Conservation (phyloP, 768 basidiomycete species). For the Trametes meyenii region DNA sequence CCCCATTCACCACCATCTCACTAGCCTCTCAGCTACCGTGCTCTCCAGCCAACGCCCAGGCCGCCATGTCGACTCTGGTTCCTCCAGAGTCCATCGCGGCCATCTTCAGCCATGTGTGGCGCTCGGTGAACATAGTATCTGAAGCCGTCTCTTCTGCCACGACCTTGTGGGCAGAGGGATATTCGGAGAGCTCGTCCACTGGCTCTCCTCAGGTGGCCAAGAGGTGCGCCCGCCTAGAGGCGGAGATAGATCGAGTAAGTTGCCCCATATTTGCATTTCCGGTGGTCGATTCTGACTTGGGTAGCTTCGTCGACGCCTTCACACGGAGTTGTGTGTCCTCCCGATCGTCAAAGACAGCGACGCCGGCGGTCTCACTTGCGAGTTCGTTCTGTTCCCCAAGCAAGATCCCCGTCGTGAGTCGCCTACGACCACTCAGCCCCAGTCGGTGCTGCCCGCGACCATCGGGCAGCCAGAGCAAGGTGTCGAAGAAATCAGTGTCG, state of each 20-base stretch:
- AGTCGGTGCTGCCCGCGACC: not conserved
- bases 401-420: not conserved
- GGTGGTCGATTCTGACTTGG: not conserved
- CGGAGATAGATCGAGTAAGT: not conserved
- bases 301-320: slow-evolving; percentile 6
- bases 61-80: slow-evolving; percentile 1
- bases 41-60: no score
- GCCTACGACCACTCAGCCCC: not conserved
- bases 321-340: not conserved
- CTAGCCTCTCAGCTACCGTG: no score
- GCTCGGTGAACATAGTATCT: slow-evolving; percentile 5
- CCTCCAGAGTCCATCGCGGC: not conserved
- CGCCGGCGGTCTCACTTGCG: slow-evolving; percentile 5
- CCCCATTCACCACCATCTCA: no score
- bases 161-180: not conserved
- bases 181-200: not conserved
- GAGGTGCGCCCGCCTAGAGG: slow-evolving; percentile 10
- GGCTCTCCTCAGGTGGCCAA: not conserved
- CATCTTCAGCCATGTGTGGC: slow-evolving; percentile 2
- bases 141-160: not conserved
- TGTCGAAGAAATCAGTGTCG: not conserved
- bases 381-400: slow-evolving; percentile 9
- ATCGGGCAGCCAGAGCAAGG: not conserved
- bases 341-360: slow-evolving; percentile 6
- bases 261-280: no score